Conservation (phyloP, 257 asterid species). For the Penstemon barbatus region DNA sequence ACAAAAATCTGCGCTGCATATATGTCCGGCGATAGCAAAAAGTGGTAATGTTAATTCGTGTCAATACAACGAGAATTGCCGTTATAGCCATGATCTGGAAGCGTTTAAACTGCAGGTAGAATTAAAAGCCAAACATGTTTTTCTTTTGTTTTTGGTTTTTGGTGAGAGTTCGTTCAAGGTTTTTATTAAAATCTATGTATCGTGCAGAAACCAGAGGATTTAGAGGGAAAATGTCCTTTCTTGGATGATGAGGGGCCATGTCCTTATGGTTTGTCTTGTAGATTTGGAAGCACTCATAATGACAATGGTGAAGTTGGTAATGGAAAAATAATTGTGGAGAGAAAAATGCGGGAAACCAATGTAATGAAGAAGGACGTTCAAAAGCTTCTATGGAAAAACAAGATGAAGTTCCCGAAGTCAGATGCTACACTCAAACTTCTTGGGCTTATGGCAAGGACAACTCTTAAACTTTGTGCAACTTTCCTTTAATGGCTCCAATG, state of each 20-base stretch:
- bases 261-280: conserved; percentile 83
- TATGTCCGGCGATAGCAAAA: conserved; percentile 85
- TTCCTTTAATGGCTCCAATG: too few relatives aligned
- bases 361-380: conserved; percentile 75
- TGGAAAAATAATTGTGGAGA: conserved; percentile 24
- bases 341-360: conserved; percentile 56
- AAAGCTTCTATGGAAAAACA: conserved; percentile 94
- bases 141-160: neutral
- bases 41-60: conserved; percentile 67
- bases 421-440: conserved; percentile 74
- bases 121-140: neutral
- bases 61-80: conserved; percentile 64
- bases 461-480: neutral
- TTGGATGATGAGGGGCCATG: conserved; percentile 58
- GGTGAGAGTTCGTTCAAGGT: neutral
- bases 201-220: conserved; percentile 81
- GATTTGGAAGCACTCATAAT: conserved; percentile 74
- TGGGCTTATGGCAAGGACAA: conserved; percentile 61
- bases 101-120: conserved; percentile 73
- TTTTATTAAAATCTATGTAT: too few relatives aligned
- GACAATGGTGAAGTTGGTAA: conserved; percentile 33
- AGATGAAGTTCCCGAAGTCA: conserved; percentile 79
- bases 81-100: conserved; percentile 88
- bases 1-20: conserved; percentile 64
- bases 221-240: conserved; percentile 83